Conservation (phyloP, 192 early-diverging fungal species). For the Coemansia biformis region DNA sequence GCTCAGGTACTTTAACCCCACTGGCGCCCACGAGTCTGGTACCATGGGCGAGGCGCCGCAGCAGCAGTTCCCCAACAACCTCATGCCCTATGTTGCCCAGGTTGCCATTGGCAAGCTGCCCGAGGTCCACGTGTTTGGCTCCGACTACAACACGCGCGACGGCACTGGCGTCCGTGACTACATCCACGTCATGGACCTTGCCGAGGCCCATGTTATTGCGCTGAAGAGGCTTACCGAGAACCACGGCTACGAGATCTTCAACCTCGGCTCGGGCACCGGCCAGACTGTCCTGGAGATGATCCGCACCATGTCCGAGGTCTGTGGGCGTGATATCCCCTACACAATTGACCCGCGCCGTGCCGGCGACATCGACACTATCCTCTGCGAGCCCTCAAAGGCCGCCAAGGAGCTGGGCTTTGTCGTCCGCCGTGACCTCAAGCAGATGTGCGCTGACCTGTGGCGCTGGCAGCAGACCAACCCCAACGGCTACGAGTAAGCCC, state of each 20-base stretch:
- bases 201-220: conserved; percentile 81
- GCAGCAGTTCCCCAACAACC: conserved; percentile 72
- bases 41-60: conserved; percentile 89
- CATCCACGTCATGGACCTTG: conserved; percentile 92
- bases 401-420: conserved; percentile 60
- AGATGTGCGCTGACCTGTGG: conserved; percentile 69
- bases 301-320: conserved; percentile 72
- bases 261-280: conserved; percentile 88
- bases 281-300: conserved; percentile 91
- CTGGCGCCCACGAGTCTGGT: conserved; percentile 85
- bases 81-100: conserved; percentile 85
- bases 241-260: conserved; percentile 66
- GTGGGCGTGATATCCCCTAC: conserved; percentile 73
- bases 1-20: conserved; percentile 93
- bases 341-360: conserved; percentile 59
- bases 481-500: conserved; percentile 52
- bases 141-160: conserved; percentile 87
- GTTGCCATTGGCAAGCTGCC: conserved; percentile 81
- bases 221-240: conserved; percentile 64
- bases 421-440: conserved; percentile 53
- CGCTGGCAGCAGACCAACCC: conserved; percentile 69
- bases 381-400: conserved; percentile 70
- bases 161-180: conserved; percentile 94
- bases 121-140: conserved; percentile 82
- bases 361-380: conserved; percentile 82